These are phyloP conservation scores for Apiospora malaysiana DNA, from an alignment of 2,329 filamentous ascomycete species.

Conservation along the genomic window DNA sequence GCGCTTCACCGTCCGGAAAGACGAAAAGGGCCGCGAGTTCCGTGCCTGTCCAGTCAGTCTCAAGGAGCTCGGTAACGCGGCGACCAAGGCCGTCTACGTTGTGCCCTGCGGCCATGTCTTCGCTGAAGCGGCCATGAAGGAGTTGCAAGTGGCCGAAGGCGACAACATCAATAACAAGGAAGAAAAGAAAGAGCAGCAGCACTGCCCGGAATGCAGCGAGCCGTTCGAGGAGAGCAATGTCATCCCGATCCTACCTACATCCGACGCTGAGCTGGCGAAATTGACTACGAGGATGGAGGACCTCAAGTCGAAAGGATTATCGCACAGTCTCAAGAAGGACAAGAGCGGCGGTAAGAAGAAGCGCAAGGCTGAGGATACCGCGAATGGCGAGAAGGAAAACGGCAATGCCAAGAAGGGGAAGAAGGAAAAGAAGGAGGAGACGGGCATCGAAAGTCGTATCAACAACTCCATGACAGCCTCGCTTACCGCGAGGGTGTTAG, in stretches of 20 bases:
- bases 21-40: constrained; percentile 53
- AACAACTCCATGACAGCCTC: constrained; percentile 88
- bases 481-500: constrained; percentile 83
- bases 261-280: constrained; percentile 71
- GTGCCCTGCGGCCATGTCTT: constrained; percentile 97
- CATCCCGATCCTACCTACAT: constrained; percentile 79
- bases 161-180: background rate
- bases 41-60: constrained; percentile 88
- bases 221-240: constrained; percentile 76
- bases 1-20: constrained; percentile 64
- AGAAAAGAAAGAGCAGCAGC: constrained; percentile 44
- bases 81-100: constrained; percentile 82
- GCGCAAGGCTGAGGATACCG: constrained; percentile 48
- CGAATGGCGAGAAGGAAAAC: constrained; percentile 22
- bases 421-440: constrained; percentile 44
- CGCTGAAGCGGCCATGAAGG: constrained; percentile 82
- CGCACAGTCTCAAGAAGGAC: constrained; percentile 89
- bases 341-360: constrained; percentile 70
- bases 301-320: constrained; percentile 58
- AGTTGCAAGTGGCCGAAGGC: constrained; percentile 55
- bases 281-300: constrained; percentile 60
- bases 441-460: constrained; percentile 62
- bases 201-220: constrained; percentile 76
- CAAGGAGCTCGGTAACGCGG: constrained; percentile 77
- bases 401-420: constrained; percentile 57